Evolutionary conservation across 148 eudicot species (phyloP), one percentile per base, ranked within the genome.

Genomic region (Vaccinium macrocarpon): DNA sequence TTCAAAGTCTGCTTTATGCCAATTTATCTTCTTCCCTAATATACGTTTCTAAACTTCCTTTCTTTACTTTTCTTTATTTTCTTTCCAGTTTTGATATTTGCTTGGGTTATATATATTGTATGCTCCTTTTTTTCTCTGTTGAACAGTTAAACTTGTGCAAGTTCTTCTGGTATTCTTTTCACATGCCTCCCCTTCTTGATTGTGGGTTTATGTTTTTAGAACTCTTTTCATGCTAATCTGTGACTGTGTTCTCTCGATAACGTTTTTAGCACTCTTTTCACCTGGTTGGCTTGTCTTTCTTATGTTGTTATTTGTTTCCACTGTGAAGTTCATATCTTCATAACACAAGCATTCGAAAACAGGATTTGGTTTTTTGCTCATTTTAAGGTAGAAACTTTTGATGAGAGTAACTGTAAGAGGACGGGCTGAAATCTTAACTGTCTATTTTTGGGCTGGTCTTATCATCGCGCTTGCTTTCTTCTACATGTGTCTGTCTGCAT

Each of bases 31-130:
- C 29, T 80, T 80, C 9, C 81, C 42, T 25, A 5, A 42, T 80
- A 56, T 55, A 48, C 51, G 48, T 59, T 35, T 80, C 70, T 38
- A 57, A 80, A 80, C 52, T 80, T 79, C 52, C 82, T 48, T 62
- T 76, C 25, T 79, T 79, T 52, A 11, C 19, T n/a, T 5, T 50
- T 38, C 27, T 55, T 76, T 83, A 32, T 42, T 77, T 76, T n/a
- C 46, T 78, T 76, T 83, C 70, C 81, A 11, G 15, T 62, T 76
- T 83, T 59, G 6, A 77, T 48, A 8, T 35, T 16, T 49, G 49
- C 15, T 16, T 49, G 27, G 10, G 82, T 59, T 78, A 75, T 57
- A 76, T 38, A 61, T 74, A 3, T 15, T 11, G 46, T 52, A 32
- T 29, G 27, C 61, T n/a, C 19, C 15, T 50, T 48, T 84, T 42